Conservation (phyloP, 139 green algal species). For the Chlamydomonas applanata region DNA sequence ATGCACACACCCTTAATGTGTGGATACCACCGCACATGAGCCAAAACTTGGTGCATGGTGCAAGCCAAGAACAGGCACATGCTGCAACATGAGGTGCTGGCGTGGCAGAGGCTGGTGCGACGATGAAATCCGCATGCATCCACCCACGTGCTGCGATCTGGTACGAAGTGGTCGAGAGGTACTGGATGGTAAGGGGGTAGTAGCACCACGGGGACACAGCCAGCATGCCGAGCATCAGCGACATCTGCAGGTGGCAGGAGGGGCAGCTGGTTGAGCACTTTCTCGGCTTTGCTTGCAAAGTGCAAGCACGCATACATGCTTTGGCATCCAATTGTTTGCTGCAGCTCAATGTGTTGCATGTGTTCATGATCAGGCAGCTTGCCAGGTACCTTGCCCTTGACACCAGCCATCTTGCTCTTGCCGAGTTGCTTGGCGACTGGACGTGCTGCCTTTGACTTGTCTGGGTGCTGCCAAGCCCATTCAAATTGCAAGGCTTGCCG, state of each 20-base stretch:
- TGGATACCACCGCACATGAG: neutral
- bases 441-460: constrained; percentile 52
- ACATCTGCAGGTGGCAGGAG: constrained; percentile 60
- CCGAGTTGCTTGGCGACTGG: constrained; percentile 40
- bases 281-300: no score
- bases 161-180: constrained; percentile 50
- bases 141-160: constrained; percentile 10
- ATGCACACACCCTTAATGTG: neutral
- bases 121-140: neutral
- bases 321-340: neutral
- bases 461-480: constrained; percentile 95
- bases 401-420: constrained; percentile 30
- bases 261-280: no score
- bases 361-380: neutral
- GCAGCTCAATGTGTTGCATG: neutral
- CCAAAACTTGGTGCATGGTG: neutral
- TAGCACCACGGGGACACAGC: constrained; percentile 67
- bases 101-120: neutral
- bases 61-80: neutral
- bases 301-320: neutral
- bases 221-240: constrained; percentile 80
- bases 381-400: constrained; percentile 71
- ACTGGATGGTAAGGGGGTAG: constrained; percentile 81
- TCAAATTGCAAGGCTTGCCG: constrained; percentile 92
- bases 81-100: no score